Base-by-base conservation (phyloP, 169 alveolate species). In the Plasmodium ovale region DNA sequence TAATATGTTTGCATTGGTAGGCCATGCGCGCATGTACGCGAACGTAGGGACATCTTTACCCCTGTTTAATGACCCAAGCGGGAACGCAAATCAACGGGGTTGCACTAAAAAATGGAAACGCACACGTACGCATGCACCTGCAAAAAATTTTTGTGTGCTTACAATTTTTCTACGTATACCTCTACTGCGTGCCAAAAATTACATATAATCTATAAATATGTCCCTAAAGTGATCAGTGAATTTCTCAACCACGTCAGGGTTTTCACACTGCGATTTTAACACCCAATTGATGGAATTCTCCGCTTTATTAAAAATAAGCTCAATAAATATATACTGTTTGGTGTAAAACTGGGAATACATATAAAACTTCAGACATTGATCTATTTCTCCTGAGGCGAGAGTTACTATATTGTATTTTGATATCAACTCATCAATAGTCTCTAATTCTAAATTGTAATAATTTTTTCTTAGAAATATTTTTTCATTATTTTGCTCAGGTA, bases 371-470 rank as follows among this genome's bases (percentile, higher is more conserved):
- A 85, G 42, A 49, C 87, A 69, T 31, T 85, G 85, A 31, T 85
- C 77, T 14, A 85, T 85, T 85, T 85, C 91, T 27, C 91, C 91
- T 7, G 91, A 85, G 1, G 91, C 91, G 12, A 85, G 72, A 7
- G 73, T 70, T 23, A 70, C 62, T 35, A 85, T 56, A 49, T 85
- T 85, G 64, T 85, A 85, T 85, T 70, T 85, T 19, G 91, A 68
- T 69, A 85, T 56, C 16, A 85, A 37, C 10, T 85, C 87, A 35
- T 85, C 91, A 44, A 85, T 68, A 23, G 91, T 49, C 56, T 85
- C 91, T 85, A 85, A 56, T 71, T 67, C 53, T 33, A 85, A 85
- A 62, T 70, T 85, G 16, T 85, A 56, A 29, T 69, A 42, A 85
- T 85, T 85, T 68, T 85, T 85, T 85, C 87, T 68, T 68, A 85